These are phyloP conservation scores for Jamesozyma piceae DNA, from an alignment of 805 yeast species.

Conservation along the genomic window DNA sequence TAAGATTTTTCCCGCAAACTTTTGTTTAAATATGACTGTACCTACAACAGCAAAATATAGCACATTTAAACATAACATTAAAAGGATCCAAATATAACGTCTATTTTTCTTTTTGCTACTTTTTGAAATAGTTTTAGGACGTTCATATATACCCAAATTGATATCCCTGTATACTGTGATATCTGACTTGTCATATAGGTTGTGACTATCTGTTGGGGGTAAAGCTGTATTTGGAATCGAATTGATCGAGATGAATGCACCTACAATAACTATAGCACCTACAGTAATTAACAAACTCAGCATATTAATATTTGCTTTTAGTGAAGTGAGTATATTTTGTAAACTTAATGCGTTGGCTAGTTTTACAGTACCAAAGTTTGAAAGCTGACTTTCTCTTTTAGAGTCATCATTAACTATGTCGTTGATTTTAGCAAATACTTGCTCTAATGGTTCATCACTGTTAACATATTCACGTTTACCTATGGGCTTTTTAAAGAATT, in stretches of 20 bases:
- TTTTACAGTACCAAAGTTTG: neutral
- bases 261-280: constrained; percentile 23
- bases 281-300: neutral
- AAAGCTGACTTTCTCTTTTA: neutral
- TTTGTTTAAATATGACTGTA: neutral
- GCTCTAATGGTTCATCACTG: neutral
- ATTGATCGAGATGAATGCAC: constrained; percentile 29
- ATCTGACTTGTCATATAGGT: constrained; percentile 36
- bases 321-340: neutral
- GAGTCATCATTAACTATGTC: neutral
- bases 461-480: neutral
- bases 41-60: neutral
- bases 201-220: constrained; percentile 31
- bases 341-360: neutral
- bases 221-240: constrained; percentile 20
- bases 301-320: neutral
- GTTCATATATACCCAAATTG: neutral
- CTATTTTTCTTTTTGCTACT: neutral
- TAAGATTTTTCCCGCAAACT: neutral
- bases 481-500: neutral
- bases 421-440: constrained; percentile 1
- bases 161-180: constrained; percentile 2
- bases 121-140: neutral
- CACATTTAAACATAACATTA: neutral
- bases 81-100: neutral